Conservation (phyloP, 2,329 filamentous ascomycete genomes). For the Paracorniculantispora psalliotae region DNA sequence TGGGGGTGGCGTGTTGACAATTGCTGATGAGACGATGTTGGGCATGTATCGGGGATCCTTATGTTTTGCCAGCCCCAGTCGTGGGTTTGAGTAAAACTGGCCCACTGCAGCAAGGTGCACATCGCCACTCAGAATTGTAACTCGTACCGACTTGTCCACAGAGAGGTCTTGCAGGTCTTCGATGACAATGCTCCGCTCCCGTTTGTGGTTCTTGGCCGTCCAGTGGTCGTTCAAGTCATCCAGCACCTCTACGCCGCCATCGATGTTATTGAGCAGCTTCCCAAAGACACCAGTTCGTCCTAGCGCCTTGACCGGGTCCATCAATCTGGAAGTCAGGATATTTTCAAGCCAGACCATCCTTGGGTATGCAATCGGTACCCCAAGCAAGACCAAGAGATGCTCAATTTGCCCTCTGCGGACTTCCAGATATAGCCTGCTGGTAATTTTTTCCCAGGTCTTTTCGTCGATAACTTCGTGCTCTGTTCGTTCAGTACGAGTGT, state of each 20-base stretch:
- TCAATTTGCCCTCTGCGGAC: conserved; percentile 80
- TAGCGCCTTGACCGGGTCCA: conserved; percentile 86
- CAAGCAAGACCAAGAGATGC: conserved; percentile 82
- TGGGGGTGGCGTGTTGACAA: conserved; percentile 85
- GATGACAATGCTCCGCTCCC: conserved; percentile 79
- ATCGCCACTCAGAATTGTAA: conserved; percentile 90
- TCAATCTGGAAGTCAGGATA: conserved; percentile 74
- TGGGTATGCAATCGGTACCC: conserved; percentile 79
- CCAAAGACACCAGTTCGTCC: conserved; percentile 78
- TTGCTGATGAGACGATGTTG: conserved; percentile 89
- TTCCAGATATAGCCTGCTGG: conserved; percentile 78
- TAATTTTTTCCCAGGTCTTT: conserved; percentile 79
- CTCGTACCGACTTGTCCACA: conserved; percentile 82
- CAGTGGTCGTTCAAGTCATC: conserved; percentile 95
- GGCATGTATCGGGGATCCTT: conserved; percentile 95
- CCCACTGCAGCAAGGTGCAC: conserved; percentile 90
- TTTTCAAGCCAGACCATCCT: conserved; percentile 67
- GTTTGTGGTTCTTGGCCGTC: conserved; percentile 93
- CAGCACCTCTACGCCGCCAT: conserved; percentile 85
- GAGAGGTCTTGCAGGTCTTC: conserved; percentile 91
- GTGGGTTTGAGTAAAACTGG: conserved; percentile 91
- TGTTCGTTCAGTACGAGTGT: conserved; percentile 86
- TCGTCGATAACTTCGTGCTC: conserved; percentile 75
- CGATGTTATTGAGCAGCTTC: conserved; percentile 78
- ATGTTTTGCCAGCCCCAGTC: conserved; percentile 74